phyloP scores from a whole-genome alignment of 208 protist genomes.

The Acanthamoeba comandoni region DNA sequence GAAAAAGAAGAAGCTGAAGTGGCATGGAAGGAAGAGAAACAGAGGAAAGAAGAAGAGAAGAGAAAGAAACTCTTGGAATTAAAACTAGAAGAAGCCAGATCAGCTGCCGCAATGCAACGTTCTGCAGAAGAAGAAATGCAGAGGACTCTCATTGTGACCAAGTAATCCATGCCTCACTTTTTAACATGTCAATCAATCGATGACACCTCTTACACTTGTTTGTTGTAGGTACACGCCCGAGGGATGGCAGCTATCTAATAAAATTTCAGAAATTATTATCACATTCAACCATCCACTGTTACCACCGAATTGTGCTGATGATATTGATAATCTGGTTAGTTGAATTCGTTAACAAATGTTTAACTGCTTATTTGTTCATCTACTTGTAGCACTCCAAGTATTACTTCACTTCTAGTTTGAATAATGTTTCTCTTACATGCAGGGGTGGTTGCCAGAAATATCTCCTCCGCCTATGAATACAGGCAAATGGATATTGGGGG shows the following conservation, averaged over 20 bases:
- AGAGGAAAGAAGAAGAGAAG: conserved; percentile 1
- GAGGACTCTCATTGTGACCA: conserved; percentile 43
- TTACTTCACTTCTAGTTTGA: background rate
- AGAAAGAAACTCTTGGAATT: conserved; percentile 7
- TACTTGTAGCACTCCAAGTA: background rate
- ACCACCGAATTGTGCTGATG: background rate
- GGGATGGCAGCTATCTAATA: conserved; percentile 49
- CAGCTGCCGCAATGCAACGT: conserved; percentile 27
- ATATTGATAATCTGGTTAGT: conserved; percentile 6
- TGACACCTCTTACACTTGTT: background rate
- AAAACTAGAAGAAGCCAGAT: conserved; percentile 60
- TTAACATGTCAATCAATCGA: background rate
- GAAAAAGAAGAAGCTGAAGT: conserved; percentile 38
- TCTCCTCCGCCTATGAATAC: conserved; percentile 37
- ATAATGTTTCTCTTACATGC: background rate
- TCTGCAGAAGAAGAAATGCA: background rate
- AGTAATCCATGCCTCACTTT: background rate
- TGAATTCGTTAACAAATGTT: conserved; percentile 4
- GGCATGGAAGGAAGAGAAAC: conserved; percentile 8
- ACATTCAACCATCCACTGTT: conserved; percentile 74
- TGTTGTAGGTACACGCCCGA: conserved; percentile 45
- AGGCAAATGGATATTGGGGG: conserved; percentile 57
- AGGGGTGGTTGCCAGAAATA: conserved; percentile 50
- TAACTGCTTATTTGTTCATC: background rate
- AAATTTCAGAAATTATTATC: conserved; percentile 50